Evolutionary conservation across 208 protist species (phyloP), one percentile per base, ranked within the genome.

Genomic region (Trypanosoma cruzi): DNA sequence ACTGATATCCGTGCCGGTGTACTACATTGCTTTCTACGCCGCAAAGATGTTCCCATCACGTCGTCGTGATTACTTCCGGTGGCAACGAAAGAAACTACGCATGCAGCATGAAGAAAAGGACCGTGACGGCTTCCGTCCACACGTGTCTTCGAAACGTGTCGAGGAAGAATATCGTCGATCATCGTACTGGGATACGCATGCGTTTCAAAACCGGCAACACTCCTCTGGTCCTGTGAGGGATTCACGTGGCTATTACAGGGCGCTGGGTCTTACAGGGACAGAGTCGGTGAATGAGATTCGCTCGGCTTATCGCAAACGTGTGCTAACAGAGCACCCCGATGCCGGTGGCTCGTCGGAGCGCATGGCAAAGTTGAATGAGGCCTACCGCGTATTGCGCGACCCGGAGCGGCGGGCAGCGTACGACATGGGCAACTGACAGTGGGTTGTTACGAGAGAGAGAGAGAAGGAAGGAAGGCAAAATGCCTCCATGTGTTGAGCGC

Each of bases 381-480:
- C 99, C 13, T 99, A 99, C 77, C 97, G 99, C 46, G 95, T 99
- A 5, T 84, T 99, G 28, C 89, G 82, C n/a, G 97, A 99, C 58
- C 71, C 84, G 20, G 69, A 98, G 73, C 98, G 99, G 62, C 86
- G 98, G 40, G 76, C 79, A 31, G 75, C 97, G 22, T 99, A 99
- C 75, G 99, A 99, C 56, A 70, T 58, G 26, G 29, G 42, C 68
- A 57, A 13, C 2, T 72, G 36, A 49, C 16, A 56, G 37, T 52
- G 48, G 13, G 40, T 44, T 18, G 40, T 20, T 44, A 14, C 8
- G 40, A 13, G 8, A 40, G 36, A 40, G 29, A 7, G 34, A 42
- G 18, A 54, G 28, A 18, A 57, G 0, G 34, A 4, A 11, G 48
- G 32, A 57, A 48, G n/a, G 36, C 29, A 58, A 68, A 14, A 1